Evolutionary conservation across 495 filamentous ascomycete genomes (phyloP), one percentile per base, ranked within the genome.

Genomic region (Massariosphaeria phaeospora): DNA sequence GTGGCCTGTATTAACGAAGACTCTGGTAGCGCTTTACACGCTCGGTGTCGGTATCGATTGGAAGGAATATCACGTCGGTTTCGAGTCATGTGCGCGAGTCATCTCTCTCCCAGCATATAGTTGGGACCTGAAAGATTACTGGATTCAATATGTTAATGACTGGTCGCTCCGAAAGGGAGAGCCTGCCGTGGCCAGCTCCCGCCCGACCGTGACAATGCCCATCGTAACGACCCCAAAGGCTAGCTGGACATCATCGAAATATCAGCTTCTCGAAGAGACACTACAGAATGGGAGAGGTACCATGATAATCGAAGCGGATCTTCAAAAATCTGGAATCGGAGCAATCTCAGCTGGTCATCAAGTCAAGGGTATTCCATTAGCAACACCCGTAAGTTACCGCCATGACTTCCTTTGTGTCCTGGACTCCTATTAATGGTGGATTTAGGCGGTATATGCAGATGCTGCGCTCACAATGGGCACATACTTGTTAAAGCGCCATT

Each of bases 111-210:
- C 89, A n/a, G 69, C 78, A 3, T 94, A 94, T 62, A 78, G 78
- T 7, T 94, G 83, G 71, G 84, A 91, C 52, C 69, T 82, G 24
- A 90, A 89, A 73, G 81, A 86, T 59, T 89, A 89, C 67, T 93
- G 88, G 88, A 78, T 91, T 20, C 75, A 83, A 11, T 91, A 90
- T 67, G 76, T 74, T n/a, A 82, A 85, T 48, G 71, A 80, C 61
- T 80, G 76, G 69, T 75, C 66, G 26, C 61, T 80, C 20, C 57
- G 62, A 8, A 78, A 76, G 58, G 73, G 75, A 36, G 68, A 73
- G 33, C 62, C 69, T 24, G 61, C 47, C n/a, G n/a, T n/a, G n/a
- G n/a, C n/a, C n/a, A n/a, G n/a, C n/a, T n/a, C n/a, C n/a, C n/a
- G n/a, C n/a, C n/a, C n/a, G n/a, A n/a, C n/a, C n/a, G n/a, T n/a